Percentiles rank a stretch among this genome's conserved stretches.
phyloP scores from a whole-genome alignment of 768 basidiomycete genomes.

The Boletus reticulatus region DNA sequence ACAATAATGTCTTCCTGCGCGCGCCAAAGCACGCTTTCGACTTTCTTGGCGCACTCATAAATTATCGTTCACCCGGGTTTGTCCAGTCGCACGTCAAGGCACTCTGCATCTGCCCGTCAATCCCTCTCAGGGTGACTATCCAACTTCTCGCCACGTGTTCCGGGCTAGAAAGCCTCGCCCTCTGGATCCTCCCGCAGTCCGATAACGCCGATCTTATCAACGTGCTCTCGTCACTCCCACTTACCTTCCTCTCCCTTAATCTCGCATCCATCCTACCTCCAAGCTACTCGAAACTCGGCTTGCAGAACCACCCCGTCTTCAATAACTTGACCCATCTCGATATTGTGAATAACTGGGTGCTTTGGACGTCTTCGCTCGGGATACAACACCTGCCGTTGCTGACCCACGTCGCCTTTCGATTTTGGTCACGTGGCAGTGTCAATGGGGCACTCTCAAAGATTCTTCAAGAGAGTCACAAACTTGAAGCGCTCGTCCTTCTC shows the following conservation, averaged over 20 bases:
- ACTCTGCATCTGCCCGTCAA: conserved; percentile 16
- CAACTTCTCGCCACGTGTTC: conserved; percentile 10
- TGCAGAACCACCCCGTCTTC: conserved; percentile 12
- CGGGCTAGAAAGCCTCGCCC: conserved; percentile 12
- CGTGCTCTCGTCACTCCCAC: conserved; percentile 10
- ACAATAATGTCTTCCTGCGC: conserved; percentile 17
- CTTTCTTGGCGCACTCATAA: conserved; percentile 11
- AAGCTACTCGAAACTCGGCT: neutral
- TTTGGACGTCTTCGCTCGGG: conserved; percentile 17
- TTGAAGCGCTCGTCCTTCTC: conserved; percentile 12
- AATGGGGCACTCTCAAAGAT: conserved; percentile 2
- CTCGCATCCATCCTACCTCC: conserved; percentile 1
- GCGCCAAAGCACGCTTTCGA: conserved; percentile 1
- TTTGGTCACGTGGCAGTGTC: conserved; percentile 15
- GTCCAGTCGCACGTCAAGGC: conserved; percentile 8
- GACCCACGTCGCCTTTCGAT: conserved; percentile 14
- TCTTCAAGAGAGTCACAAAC: neutral
- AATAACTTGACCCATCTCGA: conserved; percentile 17
- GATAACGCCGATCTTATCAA: neutral
- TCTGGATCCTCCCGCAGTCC: conserved; percentile 12
- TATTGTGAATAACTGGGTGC: conserved; percentile 17
- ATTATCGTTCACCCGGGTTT: conserved; percentile 8
- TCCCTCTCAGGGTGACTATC: conserved; percentile 1
- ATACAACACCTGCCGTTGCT: conserved; percentile 14
- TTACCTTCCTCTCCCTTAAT: conserved; percentile 17